Percentiles rank a stretch among this genome's conserved stretches.
Conservation (phyloP, 495 filamentous ascomycete genomes). For the Margaritispora aquatica region DNA sequence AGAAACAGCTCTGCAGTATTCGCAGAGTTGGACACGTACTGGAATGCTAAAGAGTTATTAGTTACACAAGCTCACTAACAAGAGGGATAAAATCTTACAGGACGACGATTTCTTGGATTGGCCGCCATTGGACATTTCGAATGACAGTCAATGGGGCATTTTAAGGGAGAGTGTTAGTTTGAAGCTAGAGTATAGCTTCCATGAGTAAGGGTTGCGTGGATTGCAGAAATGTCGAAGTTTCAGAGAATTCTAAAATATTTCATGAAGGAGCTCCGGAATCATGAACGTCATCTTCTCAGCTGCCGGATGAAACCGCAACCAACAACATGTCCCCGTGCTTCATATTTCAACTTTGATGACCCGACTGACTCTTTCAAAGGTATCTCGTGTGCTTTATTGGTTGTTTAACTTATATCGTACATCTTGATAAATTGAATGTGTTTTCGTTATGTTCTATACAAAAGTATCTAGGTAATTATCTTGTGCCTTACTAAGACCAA, state of each 20-base stretch:
- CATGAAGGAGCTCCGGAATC: not conserved
- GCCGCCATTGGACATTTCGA: constrained; percentile 28
- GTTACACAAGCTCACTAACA: not conserved
- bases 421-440: no score
- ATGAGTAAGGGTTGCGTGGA: not conserved
- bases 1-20: no score
- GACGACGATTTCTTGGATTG: constrained; percentile 21
- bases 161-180: not conserved
- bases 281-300: not conserved
- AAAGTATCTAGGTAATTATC: no score
- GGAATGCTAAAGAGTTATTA: constrained; percentile 15
- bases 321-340: not conserved
- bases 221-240: not conserved
- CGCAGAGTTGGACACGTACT: constrained; percentile 56
- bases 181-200: not conserved
- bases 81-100: constrained; percentile 12
- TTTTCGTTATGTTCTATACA: no score
- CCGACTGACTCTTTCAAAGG: no score
- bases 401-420: no score
- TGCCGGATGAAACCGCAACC: not conserved
- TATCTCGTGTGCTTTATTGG: no score
- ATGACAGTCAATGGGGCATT: not conserved
- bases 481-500: no score
- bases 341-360: not conserved
- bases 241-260: not conserved